Evolutionary conservation across 768 basidiomycete species (phyloP), one percentile per base, ranked within the genome.

Genomic region (Tulasnella sp.): DNA sequence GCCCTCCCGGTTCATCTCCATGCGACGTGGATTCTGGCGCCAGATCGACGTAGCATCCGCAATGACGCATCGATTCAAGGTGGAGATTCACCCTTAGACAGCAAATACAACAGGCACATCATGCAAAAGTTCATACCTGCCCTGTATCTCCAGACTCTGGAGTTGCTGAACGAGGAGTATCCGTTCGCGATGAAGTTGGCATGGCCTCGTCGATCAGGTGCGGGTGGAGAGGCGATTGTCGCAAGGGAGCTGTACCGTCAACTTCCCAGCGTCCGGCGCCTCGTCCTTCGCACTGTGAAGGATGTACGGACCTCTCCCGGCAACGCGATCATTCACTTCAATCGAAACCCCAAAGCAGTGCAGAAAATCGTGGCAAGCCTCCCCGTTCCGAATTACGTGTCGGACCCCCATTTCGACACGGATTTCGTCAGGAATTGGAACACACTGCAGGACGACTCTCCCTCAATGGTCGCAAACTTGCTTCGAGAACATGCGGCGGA

Each of bases 1-100:
- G 2, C 2, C 25, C 37, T 73, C 22, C 72, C 45, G 12, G 40
- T 73, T n/a, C 72, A 73, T 73, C 9, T 73, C 25, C 12, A 73
- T 49, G 72, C 45, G 8, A 22, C 45, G 6, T 73, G 72, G 72
- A 73, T 54, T 49, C 45, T 73, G n/a, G 25, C 72, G 3, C 39
- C n/a, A n/a, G 72, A 73, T 34, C 39, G 45, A 17, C 25, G 72
- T 19, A 73, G 34, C 38, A 73, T 73, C 52, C 37, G 72, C 25
- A 25, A n/a, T 42, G 72, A 58, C 15, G 29, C n/a, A 6, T 36
- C 37, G 22, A 49, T 42, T 29, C 22, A 22, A 38, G 8, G 9
- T 38, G 69, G 11, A 29, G 34, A 34, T 9, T 36, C 12, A 11
- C 34, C 69, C 25, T n/a, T 36, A 42, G 37, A 71, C 14, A 40